Conservation (phyloP, 352 stramenopile genomes). For the Phytophthora megakarya region DNA sequence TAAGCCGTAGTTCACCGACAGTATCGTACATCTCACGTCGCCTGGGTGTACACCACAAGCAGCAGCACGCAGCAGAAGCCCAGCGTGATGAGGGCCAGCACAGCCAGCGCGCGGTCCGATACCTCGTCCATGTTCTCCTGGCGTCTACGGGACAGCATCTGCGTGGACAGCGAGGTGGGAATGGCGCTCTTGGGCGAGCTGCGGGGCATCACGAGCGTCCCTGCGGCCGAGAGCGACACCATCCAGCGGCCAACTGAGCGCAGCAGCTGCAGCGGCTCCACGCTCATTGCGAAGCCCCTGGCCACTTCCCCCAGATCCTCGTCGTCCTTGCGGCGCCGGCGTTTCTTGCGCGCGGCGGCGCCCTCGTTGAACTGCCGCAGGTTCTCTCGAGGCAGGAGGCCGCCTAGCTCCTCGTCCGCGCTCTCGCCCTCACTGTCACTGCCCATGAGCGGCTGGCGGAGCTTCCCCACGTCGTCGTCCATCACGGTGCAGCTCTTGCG, state of each 20-base stretch:
- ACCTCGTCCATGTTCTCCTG: conserved; percentile 39
- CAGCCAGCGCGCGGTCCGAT: conserved; percentile 40
- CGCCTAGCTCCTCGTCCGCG: conserved; percentile 27
- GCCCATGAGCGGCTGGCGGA: conserved; percentile 43
- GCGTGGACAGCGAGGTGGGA: conserved; percentile 25
- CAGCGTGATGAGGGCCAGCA: conserved; percentile 41
- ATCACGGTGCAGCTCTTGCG: conserved; percentile 32
- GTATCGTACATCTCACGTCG: conserved; percentile 29
- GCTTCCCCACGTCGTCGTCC: conserved; percentile 40
- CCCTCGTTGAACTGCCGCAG: conserved; percentile 29
- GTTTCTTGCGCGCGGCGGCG: conserved; percentile 31
- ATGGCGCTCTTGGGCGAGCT: conserved; percentile 22
- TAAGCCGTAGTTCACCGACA: conserved; percentile 23
- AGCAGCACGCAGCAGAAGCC: conserved; percentile 40
- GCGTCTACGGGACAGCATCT: conserved; percentile 25
- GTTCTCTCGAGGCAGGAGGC: conserved; percentile 20
- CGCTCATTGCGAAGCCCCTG: conserved; percentile 24
- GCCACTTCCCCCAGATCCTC: conserved; percentile 46
- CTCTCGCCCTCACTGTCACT: conserved; percentile 31
- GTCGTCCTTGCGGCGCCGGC: conserved; percentile 46
- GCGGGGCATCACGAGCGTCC: conserved; percentile 14
- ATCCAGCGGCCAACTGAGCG: conserved; percentile 34
- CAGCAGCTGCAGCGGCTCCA: conserved; percentile 38
- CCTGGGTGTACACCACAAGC: conserved; percentile 39
- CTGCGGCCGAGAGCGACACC: conserved; percentile 36